phyloP scores from a whole-genome alignment of 1,139 yeast genomes.

The Yamadazyma diddensiae region DNA sequence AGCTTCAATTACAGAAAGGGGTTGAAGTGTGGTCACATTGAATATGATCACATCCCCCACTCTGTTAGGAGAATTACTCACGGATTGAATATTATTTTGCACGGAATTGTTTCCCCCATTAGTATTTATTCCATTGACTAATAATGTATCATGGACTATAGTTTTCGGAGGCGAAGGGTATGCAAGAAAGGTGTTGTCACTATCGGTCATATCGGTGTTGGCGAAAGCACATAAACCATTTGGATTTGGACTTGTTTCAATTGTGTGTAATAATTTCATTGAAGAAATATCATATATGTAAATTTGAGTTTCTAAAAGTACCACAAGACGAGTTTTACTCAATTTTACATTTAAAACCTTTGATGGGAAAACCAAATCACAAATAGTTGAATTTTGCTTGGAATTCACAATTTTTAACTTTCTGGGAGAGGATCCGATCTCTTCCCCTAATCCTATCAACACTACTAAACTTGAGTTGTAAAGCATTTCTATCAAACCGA shows the following conservation, averaged over 20 bases:
- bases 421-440: slow-evolving; percentile 75
- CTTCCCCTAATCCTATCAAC: slow-evolving; percentile 84
- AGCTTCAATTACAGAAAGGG: slow-evolving; percentile 87
- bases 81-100: slow-evolving; percentile 43
- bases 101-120: slow-evolving; percentile 45
- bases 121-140: slow-evolving; percentile 43
- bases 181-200: slow-evolving; percentile 66
- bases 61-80: slow-evolving; percentile 45
- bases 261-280: slow-evolving; percentile 84
- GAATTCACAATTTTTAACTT: slow-evolving; percentile 80
- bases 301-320: slow-evolving; percentile 78
- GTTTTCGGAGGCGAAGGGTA: slow-evolving; percentile 81
- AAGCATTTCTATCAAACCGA: slow-evolving; percentile 84
- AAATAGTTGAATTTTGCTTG: slow-evolving; percentile 65
- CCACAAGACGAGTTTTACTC: slow-evolving; percentile 71
- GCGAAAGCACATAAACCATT: slow-evolving; percentile 64
- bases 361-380: slow-evolving; percentile 88
- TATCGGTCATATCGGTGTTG: slow-evolving; percentile 41
- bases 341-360: slow-evolving; percentile 74
- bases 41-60: slow-evolving; percentile 90
- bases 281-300: slow-evolving; percentile 85
- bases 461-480: slow-evolving; percentile 87
- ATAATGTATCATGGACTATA: slow-evolving; percentile 40
- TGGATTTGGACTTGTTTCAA: slow-evolving; percentile 77
- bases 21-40: slow-evolving; percentile 74